Conservation (phyloP, 768 basidiomycete species). For the Phylloporus sp. region DNA sequence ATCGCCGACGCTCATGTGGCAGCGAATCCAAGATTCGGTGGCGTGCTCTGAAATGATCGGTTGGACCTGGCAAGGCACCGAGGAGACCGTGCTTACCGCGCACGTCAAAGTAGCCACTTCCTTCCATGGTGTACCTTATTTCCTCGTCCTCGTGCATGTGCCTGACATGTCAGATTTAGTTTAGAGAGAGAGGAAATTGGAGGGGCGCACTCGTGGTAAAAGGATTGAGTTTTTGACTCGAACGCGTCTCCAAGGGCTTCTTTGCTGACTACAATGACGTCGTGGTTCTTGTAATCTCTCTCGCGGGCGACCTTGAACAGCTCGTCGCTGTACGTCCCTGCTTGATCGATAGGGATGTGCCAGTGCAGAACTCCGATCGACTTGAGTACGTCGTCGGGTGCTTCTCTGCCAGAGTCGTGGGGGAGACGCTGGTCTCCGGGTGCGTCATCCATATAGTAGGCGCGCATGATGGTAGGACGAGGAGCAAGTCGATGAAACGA, state of each 20-base stretch:
- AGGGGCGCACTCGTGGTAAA: slow-evolving; percentile 65
- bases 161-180: slow-evolving; percentile 37
- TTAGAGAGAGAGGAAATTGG: not conserved
- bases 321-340: slow-evolving; percentile 42
- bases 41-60: slow-evolving; percentile 45
- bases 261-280: slow-evolving; percentile 70
- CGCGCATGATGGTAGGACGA: slow-evolving; percentile 45
- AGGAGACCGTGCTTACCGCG: slow-evolving; percentile 51
- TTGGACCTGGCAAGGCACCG: not conserved
- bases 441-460: slow-evolving; percentile 66
- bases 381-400: slow-evolving; percentile 46
- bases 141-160: slow-evolving; percentile 96
- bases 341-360: slow-evolving; percentile 57
- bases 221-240: slow-evolving; percentile 73
- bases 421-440: slow-evolving; percentile 77
- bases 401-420: slow-evolving; percentile 59
- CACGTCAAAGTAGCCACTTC: slow-evolving; percentile 87
- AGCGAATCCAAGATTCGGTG: slow-evolving; percentile 73
- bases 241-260: slow-evolving; percentile 75
- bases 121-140: slow-evolving; percentile 79
- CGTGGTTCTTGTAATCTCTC: slow-evolving; percentile 77
- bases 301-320: slow-evolving; percentile 60
- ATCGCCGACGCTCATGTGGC: slow-evolving; percentile 74
- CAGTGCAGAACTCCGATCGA: slow-evolving; percentile 62
- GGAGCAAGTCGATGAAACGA: not conserved